Evolutionary conservation across 2,329 filamentous ascomycete genomes (phyloP).

Genomic region (Cladophialophora carrionii): DNA sequence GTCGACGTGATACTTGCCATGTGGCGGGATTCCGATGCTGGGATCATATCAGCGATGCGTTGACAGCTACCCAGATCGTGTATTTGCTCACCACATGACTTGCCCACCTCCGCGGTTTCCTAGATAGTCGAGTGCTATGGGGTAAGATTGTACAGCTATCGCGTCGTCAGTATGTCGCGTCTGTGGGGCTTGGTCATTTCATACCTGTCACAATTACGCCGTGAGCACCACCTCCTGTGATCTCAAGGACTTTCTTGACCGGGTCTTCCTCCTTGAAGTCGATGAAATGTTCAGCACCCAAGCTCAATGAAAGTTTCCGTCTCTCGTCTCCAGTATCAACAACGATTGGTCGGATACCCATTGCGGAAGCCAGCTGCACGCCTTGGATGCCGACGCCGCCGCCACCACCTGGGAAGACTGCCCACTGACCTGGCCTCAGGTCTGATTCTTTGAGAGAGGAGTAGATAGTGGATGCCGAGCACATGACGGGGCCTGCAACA

Average conservation of each 20-base stretch:
- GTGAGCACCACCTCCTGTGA: conserved; percentile 53
- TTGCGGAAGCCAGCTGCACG: conserved; percentile 58
- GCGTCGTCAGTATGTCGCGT: conserved; percentile 3
- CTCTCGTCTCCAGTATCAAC: conserved; percentile 58
- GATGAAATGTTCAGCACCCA: conserved; percentile 61
- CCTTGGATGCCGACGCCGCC: conserved; percentile 63
- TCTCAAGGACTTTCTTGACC: conserved; percentile 50
- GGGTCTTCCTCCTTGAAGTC: conserved; percentile 54
- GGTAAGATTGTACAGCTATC: conserved; percentile 45
- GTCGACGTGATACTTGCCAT: conserved; percentile 34
- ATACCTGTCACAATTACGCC: conserved; percentile 49
- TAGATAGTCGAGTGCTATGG: conserved; percentile 50
- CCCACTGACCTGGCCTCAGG: conserved; percentile 58
- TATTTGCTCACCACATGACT: conserved; percentile 53
- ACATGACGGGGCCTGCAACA: conserved; percentile 65
- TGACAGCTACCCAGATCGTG: too few species aligned
- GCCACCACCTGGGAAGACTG: conserved; percentile 59
- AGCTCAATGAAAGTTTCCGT: conserved; percentile 50
- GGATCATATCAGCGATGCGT: conserved; percentile 3
- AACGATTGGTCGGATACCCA: conserved; percentile 61
- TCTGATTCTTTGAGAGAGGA: conserved; percentile 58
- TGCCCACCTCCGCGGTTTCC: conserved; percentile 55
- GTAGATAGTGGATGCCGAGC: conserved; percentile 62
- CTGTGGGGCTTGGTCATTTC: not conserved
- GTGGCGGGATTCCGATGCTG: conserved; percentile 47